phyloP scores from a whole-genome alignment of 257 asterid species.

The Parsonsia alboflavescens region DNA sequence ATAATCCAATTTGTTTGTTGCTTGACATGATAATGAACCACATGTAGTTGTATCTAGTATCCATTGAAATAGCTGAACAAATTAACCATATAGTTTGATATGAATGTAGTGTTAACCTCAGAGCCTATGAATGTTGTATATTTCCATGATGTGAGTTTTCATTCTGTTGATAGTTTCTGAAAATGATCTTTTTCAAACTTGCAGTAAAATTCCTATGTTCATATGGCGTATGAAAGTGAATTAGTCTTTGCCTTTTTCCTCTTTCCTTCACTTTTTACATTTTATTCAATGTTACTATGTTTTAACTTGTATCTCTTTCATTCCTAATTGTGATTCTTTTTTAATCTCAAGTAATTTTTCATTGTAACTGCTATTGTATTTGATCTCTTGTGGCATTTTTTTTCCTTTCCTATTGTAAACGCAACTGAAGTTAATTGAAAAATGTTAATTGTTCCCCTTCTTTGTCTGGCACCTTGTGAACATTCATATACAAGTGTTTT shows the following conservation, averaged over 20 bases:
- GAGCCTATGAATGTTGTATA: not conserved
- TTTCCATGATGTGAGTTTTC: too few species aligned
- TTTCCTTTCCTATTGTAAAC: not conserved
- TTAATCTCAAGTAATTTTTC: not conserved
- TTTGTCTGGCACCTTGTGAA: not conserved
- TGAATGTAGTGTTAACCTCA: not conserved
- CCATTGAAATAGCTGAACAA: not conserved
- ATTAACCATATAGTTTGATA: not conserved
- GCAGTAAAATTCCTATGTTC: not conserved
- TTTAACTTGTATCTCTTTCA: not conserved
- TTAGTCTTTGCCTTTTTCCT: not conserved
- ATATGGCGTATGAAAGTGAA: not conserved
- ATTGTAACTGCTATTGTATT: not conserved
- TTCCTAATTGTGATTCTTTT: not conserved
- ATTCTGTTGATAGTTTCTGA: not conserved
- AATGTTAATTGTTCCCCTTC: not conserved
- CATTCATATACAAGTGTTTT: not conserved
- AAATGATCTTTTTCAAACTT: not conserved
- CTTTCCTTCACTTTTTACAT: not conserved
- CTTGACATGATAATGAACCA: not conserved
- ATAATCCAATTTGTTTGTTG: not conserved
- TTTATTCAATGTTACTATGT: not conserved
- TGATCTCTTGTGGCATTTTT: not conserved
- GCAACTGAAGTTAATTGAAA: not conserved
- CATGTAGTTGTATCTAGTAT: not conserved